A percentile compares a stretch with the other conserved stretches of the same genome.
Evolutionary conservation across 805 yeast genomes (phyloP).

Genomic region (Ogataea nitratoaversa): DNA sequence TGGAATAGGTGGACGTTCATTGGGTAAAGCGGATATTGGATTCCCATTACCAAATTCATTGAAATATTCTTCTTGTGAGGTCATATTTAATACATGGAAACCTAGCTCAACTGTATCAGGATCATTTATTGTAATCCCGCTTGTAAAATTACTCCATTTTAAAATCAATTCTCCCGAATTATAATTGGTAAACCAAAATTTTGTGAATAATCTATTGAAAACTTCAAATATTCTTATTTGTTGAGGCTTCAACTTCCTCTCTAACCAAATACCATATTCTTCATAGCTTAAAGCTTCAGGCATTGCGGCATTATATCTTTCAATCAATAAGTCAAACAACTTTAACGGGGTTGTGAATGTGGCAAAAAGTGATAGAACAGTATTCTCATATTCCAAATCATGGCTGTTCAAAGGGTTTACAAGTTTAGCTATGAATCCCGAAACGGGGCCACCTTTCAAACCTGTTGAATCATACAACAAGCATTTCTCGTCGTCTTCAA

Average conservation of each 20-base stretch:
- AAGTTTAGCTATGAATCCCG: constrained; percentile 73
- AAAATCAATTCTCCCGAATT: constrained; percentile 40
- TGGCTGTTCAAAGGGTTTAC: constrained; percentile 68
- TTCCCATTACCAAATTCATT: constrained; percentile 19
- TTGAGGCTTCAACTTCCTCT: constrained; percentile 63
- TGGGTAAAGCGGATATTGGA: constrained; percentile 6
- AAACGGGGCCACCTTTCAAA: constrained; percentile 78
- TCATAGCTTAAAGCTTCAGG: constrained; percentile 86
- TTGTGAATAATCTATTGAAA: constrained; percentile 61
- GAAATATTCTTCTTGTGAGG: constrained; percentile 24
- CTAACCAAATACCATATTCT: constrained; percentile 74
- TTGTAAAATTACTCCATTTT: constrained; percentile 24
- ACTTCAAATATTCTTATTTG: constrained; percentile 61
- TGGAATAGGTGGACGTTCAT: constrained; percentile 18
- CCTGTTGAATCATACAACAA: constrained; percentile 64
- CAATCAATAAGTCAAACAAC: constrained; percentile 53
- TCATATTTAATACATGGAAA: constrained; percentile 16
- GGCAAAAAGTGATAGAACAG: constrained; percentile 71
- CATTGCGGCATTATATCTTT: constrained; percentile 66
- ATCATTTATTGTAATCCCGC: constrained; percentile 11
- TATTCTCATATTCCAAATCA: constrained; percentile 54
- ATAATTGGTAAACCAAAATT: constrained; percentile 66
- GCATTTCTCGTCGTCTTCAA: constrained; percentile 50
- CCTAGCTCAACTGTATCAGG: constrained; percentile 18
- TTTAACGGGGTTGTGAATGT: constrained; percentile 68